Base-by-base conservation (phyloP, 768 basidiomycete species). In the Boletus tomentosulus region DNA sequence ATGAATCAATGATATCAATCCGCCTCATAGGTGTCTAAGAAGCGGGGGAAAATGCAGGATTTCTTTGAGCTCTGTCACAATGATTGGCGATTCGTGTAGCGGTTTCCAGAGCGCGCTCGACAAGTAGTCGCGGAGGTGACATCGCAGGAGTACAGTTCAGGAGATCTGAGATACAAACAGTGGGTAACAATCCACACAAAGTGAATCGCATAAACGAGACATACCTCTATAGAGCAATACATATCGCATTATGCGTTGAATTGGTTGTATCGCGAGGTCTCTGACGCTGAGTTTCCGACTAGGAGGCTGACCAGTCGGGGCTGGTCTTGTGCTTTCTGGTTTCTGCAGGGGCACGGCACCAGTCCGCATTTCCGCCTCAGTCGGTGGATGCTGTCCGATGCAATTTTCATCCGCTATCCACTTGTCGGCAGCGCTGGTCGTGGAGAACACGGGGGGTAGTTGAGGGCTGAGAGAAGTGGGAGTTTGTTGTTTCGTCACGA, bases 181-280 rank as follows among this genome's bases (percentile, higher is more conserved):
- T 31, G 43, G 37, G 58, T 46, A 55, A 44, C 54, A 41, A 43
- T 35, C 19, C 9, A 31, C 42, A 11, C 30, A 25, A n/a, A 34
- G 50, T 2, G 15, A 34, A 46, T 24, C 28, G 9, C 15, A 35
- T 35, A 34, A 35, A 69, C 3, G 39, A 15, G 41, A 48, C 73
- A 51, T 54, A 83, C 85, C 84, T 74, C 73, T 78, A 56, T 80
- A 85, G 41, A 85, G 69, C 37, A 86, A 62, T 2, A 80, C 81
- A 64, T 86, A 85, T 56, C 85, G 74, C 68, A 79, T 79, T n/a
- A 84, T 75, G 19, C 85, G 73, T 62, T 87, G 84, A 13, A 78
- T 77, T 16, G 85, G 85, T 58, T 81, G 71, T 50, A 87, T 85
- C 2, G 83, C 83, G 28, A 87, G 63, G 53, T 86, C 85, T 48